Conservation (phyloP, 2,329 filamentous ascomycete species). For the Capronia americana region DNA sequence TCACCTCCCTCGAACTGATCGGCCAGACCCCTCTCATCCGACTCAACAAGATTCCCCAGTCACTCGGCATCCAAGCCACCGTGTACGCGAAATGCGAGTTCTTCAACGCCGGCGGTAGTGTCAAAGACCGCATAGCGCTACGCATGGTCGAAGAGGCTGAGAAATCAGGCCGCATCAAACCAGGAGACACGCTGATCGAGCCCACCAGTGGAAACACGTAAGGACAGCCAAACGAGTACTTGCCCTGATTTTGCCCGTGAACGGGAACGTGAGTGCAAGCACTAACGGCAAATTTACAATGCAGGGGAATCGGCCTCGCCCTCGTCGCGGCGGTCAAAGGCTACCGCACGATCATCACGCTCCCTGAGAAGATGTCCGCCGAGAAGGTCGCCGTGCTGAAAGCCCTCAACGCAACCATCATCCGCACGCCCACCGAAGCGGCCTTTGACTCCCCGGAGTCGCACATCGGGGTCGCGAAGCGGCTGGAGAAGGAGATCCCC, state of each 20-base stretch:
- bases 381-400: conserved; percentile 96
- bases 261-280: not conserved
- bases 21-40: conserved; percentile 95
- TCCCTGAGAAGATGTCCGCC: conserved; percentile 98
- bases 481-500: conserved; percentile 91
- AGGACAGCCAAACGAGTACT: conserved; percentile 35
- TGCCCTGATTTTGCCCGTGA: not conserved
- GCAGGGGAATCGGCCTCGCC: conserved; percentile 86
- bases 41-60: conserved; percentile 90
- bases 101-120: conserved; percentile 91
- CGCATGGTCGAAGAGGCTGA: conserved; percentile 98
- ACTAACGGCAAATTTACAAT: not conserved
- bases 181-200: conserved; percentile 95
- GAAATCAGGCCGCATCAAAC: conserved; percentile 88
- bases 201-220: conserved; percentile 93
- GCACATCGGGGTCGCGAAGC: conserved; percentile 91
- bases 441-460: conserved; percentile 94
- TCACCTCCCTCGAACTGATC: conserved; percentile 83
- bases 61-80: conserved; percentile 83
- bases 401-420: conserved; percentile 94
- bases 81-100: conserved; percentile 92
- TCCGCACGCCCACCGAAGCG: conserved; percentile 93
- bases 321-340: conserved; percentile 92
- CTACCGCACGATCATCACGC: conserved; percentile 97
- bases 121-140: conserved; percentile 93